These are phyloP conservation scores for Chlamydomonas sp. DNA, from an alignment of 139 green algal species.

Conservation along the genomic window DNA sequence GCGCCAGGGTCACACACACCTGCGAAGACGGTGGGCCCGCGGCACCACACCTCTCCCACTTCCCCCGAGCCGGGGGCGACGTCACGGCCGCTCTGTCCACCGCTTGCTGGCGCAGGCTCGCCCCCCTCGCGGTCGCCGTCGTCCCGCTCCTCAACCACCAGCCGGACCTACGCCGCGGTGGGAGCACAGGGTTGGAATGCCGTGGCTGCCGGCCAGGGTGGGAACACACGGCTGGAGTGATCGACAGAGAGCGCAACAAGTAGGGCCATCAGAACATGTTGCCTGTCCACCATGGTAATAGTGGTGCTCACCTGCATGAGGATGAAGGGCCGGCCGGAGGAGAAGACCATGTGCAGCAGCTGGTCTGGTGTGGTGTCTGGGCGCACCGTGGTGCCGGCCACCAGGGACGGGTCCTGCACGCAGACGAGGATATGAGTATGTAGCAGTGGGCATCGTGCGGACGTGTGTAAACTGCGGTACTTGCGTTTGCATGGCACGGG, in stretches of 20 bases:
- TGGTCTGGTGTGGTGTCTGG: background rate
- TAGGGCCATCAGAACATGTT: background rate
- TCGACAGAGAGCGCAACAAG: too few relatives aligned
- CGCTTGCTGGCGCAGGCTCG: slow-evolving; percentile 1
- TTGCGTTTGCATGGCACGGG: too few relatives aligned
- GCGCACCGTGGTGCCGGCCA: background rate
- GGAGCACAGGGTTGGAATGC: too few relatives aligned
- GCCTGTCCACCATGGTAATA: too few relatives aligned
- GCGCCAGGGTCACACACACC: slow-evolving; percentile 16
- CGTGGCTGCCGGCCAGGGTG: too few relatives aligned
- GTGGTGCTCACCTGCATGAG: slow-evolving; percentile 71
- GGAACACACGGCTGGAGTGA: too few relatives aligned
- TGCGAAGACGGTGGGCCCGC: slow-evolving; percentile 81
- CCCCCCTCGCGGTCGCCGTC: slow-evolving; percentile 11
- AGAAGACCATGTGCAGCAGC: slow-evolving; percentile 72
- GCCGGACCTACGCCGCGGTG: slow-evolving; percentile 42
- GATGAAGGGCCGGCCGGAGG: slow-evolving; percentile 76
- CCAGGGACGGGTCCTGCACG: too few relatives aligned
- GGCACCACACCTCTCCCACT: slow-evolving; percentile 79
- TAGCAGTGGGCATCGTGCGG: too few relatives aligned
- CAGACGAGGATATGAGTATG: too few relatives aligned
- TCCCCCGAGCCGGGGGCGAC: slow-evolving; percentile 57
- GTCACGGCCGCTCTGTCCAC: background rate
- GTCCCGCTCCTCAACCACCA: slow-evolving; percentile 49
- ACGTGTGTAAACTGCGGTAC: too few relatives aligned